A percentile compares a stretch with the other conserved stretches of the same genome.
phyloP scores from a whole-genome alignment of 495 filamentous ascomycete genomes.

The Antarctomyces pellizariae region DNA sequence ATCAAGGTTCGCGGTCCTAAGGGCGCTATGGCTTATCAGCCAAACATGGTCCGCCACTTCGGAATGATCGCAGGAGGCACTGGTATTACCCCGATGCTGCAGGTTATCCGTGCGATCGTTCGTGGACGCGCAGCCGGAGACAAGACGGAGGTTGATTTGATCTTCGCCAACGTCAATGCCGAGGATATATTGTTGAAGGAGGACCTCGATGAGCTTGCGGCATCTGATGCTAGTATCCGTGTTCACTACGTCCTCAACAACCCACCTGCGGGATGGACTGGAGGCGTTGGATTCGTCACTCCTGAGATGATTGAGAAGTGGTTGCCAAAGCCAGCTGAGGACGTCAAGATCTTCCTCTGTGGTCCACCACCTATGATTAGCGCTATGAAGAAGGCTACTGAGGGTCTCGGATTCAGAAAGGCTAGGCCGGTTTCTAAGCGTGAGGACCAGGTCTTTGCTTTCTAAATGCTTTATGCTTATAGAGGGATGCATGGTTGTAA shows the following conservation, averaged over 20 bases:
- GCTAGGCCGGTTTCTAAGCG: conserved; percentile 87
- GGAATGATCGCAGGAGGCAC: conserved; percentile 98
- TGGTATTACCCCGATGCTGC: conserved; percentile 94
- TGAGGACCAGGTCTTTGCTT: conserved; percentile 93
- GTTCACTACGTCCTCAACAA: conserved; percentile 94
- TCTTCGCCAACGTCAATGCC: conserved; percentile 86
- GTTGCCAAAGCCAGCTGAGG: conserved; percentile 57
- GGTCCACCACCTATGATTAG: conserved; percentile 92
- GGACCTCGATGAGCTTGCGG: conserved; percentile 57
- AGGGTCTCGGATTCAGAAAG: conserved; percentile 73
- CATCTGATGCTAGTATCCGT: conserved; percentile 55
- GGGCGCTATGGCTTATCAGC: conserved; percentile 88
- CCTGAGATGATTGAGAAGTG: conserved; percentile 81
- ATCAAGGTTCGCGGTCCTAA: conserved; percentile 85
- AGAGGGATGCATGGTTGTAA: no score
- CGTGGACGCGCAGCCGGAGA: conserved; percentile 60
- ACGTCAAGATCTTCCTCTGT: conserved; percentile 91
- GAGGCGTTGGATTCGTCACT: conserved; percentile 83
- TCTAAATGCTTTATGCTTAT: conserved; percentile 35
- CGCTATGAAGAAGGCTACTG: conserved; percentile 90
- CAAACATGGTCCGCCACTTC: conserved; percentile 81
- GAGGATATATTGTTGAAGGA: conserved; percentile 87
- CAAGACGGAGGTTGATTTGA: conserved; percentile 69
- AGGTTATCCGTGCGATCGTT: conserved; percentile 78
- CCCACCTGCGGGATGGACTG: conserved; percentile 72